These are phyloP conservation scores for Hymenoscyphus fraxineus DNA, from an alignment of 2,329 filamentous ascomycete species.

Conservation along the genomic window DNA sequence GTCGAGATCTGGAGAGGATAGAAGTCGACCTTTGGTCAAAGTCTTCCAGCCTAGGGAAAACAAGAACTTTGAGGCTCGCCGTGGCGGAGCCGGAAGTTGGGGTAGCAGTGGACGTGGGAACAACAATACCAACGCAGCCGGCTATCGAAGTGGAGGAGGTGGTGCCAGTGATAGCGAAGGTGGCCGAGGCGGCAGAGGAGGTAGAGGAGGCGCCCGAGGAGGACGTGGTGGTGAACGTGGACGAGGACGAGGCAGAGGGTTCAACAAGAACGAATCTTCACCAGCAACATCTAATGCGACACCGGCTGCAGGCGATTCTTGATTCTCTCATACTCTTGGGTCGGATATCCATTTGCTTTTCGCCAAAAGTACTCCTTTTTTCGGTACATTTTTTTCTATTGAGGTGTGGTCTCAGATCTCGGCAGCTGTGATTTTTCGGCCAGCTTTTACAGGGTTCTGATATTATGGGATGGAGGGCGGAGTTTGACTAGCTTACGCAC, in stretches of 20 bases:
- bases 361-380: conserved; percentile 31
- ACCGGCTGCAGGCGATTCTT: conserved; percentile 40
- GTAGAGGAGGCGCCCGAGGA: conserved; percentile 55
- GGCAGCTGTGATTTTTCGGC: conserved; percentile 28
- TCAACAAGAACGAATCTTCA: conserved; percentile 54
- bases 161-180: conserved; percentile 72
- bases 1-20: conserved; percentile 64
- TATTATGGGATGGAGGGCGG: conserved; percentile 30
- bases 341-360: conserved; percentile 28
- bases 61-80: conserved; percentile 50
- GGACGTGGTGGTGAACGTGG: conserved; percentile 52
- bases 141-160: conserved; percentile 77
- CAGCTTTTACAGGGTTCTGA: conserved; percentile 29
- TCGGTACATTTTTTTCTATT: conserved; percentile 34
- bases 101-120: conserved; percentile 62
- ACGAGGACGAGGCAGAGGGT: conserved; percentile 52
- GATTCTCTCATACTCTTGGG: conserved; percentile 16
- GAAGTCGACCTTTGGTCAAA: conserved; percentile 77
- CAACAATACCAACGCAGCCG: conserved; percentile 45
- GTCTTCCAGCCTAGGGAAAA: conserved; percentile 69
- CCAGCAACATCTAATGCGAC: conserved; percentile 49
- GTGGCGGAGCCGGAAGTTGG: conserved; percentile 66
- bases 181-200: conserved; percentile 50
- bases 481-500: conserved; percentile 36
- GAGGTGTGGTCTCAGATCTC: conserved; percentile 31